A percentile compares a stretch with the other conserved stretches of the same genome.
Evolutionary conservation across 352 stramenopile species (phyloP).

Genomic region (Thalassiosira delicatula): DNA sequence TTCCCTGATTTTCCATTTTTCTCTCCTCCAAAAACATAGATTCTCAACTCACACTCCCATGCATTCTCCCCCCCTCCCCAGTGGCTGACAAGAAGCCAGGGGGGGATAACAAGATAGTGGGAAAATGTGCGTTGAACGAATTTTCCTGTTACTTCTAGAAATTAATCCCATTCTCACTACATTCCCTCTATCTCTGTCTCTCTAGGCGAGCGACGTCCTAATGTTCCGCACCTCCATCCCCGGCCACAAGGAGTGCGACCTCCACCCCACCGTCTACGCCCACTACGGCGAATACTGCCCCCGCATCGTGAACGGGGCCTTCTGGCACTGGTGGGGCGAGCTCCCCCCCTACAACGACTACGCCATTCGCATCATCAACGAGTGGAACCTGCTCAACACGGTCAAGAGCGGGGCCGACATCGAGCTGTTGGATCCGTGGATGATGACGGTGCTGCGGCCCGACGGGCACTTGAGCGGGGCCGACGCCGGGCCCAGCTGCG

Average conservation of each 20-base stretch:
- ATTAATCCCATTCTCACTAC: too few species aligned
- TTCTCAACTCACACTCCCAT: too few species aligned
- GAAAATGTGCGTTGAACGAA: too few species aligned
- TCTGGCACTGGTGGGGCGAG: constrained; percentile 64
- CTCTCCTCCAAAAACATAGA: too few species aligned
- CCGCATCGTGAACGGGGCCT: constrained; percentile 56
- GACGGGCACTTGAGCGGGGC: constrained; percentile 63
- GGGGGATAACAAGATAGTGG: too few species aligned
- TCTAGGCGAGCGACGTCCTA: constrained; percentile 42
- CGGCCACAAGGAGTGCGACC: constrained; percentile 60
- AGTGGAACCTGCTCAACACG: constrained; percentile 55
- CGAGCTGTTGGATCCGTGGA: constrained; percentile 60
- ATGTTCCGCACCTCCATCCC: constrained; percentile 60
- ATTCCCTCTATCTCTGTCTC: not conserved
- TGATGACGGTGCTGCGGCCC: constrained; percentile 63
- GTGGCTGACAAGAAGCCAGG: too few species aligned
- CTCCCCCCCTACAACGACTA: constrained; percentile 65
- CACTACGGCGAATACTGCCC: constrained; percentile 54
- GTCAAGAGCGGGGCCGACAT: constrained; percentile 53
- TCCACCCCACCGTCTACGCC: constrained; percentile 39
- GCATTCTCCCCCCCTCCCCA: too few species aligned
- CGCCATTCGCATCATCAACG: constrained; percentile 52
- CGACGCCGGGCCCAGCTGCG: constrained; percentile 47
- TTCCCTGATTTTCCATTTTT: too few species aligned
- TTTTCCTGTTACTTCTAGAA: too few species aligned